These are phyloP conservation scores for Verticillium nonalfalfae DNA, from an alignment of 2,329 filamentous ascomycete species.

Conservation along the genomic window DNA sequence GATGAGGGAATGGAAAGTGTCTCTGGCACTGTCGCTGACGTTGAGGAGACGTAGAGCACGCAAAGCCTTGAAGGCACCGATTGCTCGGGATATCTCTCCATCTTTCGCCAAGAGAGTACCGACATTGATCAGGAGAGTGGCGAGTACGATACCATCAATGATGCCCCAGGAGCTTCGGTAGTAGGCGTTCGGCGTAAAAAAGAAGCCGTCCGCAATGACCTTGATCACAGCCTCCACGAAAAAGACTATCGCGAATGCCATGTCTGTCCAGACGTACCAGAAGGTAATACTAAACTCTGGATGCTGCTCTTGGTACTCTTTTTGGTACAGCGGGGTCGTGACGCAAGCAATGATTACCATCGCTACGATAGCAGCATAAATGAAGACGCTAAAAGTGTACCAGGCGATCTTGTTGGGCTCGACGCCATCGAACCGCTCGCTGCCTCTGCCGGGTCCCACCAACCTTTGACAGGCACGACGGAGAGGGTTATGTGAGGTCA, in stretches of 20 bases:
- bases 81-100: constrained; percentile 78
- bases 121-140: constrained; percentile 95
- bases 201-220: constrained; percentile 87
- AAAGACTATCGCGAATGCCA: constrained; percentile 84
- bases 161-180: constrained; percentile 95
- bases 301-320: constrained; percentile 66
- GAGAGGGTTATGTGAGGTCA: constrained; percentile 70
- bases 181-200: constrained; percentile 97
- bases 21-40: constrained; percentile 88
- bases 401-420: constrained; percentile 84
- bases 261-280: constrained; percentile 94
- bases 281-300: constrained; percentile 56
- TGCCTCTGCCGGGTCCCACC: constrained; percentile 85
- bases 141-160: constrained; percentile 84
- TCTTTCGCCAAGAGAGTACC: constrained; percentile 74
- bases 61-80: constrained; percentile 95
- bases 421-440: constrained; percentile 80
- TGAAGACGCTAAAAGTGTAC: constrained; percentile 89
- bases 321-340: constrained; percentile 91
- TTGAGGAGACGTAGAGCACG: constrained; percentile 88
- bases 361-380: constrained; percentile 88
- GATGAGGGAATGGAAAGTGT: constrained; percentile 96
- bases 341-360: constrained; percentile 98
- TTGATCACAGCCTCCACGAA: constrained; percentile 84
- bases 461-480: constrained; percentile 80